Conservation (phyloP, 768 basidiomycete species). For the Pisolithus sp. region DNA sequence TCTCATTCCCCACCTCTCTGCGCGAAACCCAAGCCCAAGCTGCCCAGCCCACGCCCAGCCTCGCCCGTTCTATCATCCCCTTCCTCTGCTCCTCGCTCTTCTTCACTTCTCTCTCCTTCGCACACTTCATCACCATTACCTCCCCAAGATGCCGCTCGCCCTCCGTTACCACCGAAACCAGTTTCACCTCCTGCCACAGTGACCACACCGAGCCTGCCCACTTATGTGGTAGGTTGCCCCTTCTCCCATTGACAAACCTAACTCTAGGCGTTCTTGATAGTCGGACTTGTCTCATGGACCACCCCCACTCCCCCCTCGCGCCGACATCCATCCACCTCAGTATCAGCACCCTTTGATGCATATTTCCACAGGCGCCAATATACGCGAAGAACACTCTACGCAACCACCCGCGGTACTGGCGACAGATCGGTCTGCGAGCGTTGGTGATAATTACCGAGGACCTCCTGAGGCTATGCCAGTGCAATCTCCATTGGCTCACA, state of each 20-base stretch:
- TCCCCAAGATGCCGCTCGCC: constrained; percentile 24
- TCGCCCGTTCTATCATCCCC: constrained; percentile 14
- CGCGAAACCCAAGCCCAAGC: constrained; percentile 59
- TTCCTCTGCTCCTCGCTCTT: constrained; percentile 14
- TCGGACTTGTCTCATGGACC: constrained; percentile 27
- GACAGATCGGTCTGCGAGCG: constrained; percentile 15
- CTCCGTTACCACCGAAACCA: constrained; percentile 37
- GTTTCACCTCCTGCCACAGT: constrained; percentile 9
- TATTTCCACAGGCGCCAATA: constrained; percentile 10
- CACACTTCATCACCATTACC: constrained; percentile 14
- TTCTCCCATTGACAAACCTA: neutral
- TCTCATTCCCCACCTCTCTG: constrained; percentile 86
- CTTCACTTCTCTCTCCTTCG: constrained; percentile 1
- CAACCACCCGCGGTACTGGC: constrained; percentile 15
- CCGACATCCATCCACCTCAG: constrained; percentile 20
- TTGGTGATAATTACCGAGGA: constrained; percentile 23
- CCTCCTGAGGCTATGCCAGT: constrained; percentile 22
- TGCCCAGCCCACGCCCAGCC: constrained; percentile 18
- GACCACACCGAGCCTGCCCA: constrained; percentile 3
- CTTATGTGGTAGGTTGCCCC: constrained; percentile 13
- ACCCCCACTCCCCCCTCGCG: constrained; percentile 29
- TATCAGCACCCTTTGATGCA: constrained; percentile 17
- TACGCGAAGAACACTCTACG: constrained; percentile 14
- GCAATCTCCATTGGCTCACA: constrained; percentile 22
- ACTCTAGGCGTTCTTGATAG: constrained; percentile 9